phyloP scores from a whole-genome alignment of 352 stramenopile species.

The Lagenidium giganteum region DNA sequence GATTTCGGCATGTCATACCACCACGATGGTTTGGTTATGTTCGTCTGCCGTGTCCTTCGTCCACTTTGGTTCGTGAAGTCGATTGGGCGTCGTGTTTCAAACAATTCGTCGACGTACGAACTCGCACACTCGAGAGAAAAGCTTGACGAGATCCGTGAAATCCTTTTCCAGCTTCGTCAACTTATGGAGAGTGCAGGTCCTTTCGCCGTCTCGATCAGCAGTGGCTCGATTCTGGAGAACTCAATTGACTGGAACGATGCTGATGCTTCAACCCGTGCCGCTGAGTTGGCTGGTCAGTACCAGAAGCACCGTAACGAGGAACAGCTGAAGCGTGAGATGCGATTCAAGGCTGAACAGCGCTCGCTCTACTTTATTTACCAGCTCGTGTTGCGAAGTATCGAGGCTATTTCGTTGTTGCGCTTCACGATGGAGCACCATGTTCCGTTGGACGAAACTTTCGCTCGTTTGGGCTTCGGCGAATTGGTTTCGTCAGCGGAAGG shows the following conservation, averaged over 20 bases:
- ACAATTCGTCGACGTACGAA: conserved; percentile 31
- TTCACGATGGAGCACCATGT: conserved; percentile 65
- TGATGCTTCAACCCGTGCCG: conserved; percentile 44
- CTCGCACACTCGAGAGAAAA: conserved; percentile 39
- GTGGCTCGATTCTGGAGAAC: conserved; percentile 50
- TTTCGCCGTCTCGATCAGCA: conserved; percentile 73
- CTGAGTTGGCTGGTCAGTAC: conserved; percentile 63
- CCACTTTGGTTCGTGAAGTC: conserved; percentile 68
- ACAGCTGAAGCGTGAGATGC: conserved; percentile 65
- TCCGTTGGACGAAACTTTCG: conserved; percentile 56
- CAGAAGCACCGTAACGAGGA: conserved; percentile 70
- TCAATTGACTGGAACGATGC: conserved; percentile 36
- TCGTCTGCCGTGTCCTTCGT: conserved; percentile 73
- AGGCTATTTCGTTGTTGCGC: conserved; percentile 71
- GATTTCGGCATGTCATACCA: conserved; percentile 87
- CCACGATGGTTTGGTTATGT: conserved; percentile 78
- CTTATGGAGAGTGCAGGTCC: conserved; percentile 75
- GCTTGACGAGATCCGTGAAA: conserved; percentile 68
- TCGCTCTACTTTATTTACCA: conserved; percentile 80
- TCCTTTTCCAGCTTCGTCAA: conserved; percentile 79
- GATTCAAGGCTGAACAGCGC: conserved; percentile 77
- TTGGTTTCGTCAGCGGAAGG: conserved; percentile 67
- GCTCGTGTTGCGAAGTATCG: conserved; percentile 70
- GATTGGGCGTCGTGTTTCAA: conserved; percentile 37
- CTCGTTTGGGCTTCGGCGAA: conserved; percentile 67